Evolutionary conservation across 2,329 filamentous ascomycete genomes (phyloP).

Genomic region (Huntiella savannae): DNA sequence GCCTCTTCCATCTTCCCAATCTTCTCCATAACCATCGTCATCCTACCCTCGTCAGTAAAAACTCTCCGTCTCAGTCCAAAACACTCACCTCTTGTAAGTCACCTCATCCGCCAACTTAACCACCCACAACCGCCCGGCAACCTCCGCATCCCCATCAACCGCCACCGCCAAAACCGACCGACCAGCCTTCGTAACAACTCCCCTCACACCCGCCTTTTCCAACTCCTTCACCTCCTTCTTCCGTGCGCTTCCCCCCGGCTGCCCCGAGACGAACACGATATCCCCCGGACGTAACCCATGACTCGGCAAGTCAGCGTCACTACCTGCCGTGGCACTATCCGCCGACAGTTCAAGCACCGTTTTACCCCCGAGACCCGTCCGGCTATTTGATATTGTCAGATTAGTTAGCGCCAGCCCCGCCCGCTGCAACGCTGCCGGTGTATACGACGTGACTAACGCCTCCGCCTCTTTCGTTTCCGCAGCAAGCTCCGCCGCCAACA

Average conservation of each 20-base stretch:
- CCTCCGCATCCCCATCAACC: slow-evolving; percentile 33
- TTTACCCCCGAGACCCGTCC: slow-evolving; percentile 82
- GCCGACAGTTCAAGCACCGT: slow-evolving; percentile 63
- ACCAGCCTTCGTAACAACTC: slow-evolving; percentile 49
- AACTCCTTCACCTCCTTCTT: slow-evolving; percentile 54
- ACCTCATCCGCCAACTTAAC: slow-evolving; percentile 52
- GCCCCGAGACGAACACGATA: slow-evolving; percentile 57
- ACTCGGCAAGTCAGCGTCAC: slow-evolving; percentile 38
- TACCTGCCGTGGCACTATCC: slow-evolving; percentile 45
- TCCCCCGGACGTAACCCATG: slow-evolving; percentile 62
- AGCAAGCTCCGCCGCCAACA: slow-evolving; percentile 52
- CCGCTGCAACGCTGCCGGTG: slow-evolving; percentile 49
- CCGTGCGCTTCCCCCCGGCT: slow-evolving; percentile 51
- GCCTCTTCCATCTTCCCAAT: slow-evolving; percentile 37
- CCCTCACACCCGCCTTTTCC: slow-evolving; percentile 47
- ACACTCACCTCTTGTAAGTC: slow-evolving; percentile 35
- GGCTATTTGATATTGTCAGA: slow-evolving; percentile 52
- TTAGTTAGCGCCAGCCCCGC: slow-evolving; percentile 66
- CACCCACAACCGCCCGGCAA: slow-evolving; percentile 37
- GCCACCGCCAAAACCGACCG: slow-evolving; percentile 44
- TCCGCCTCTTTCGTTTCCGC: slow-evolving; percentile 54
- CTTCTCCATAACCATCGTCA: slow-evolving; percentile 43
- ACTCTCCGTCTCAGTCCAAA: not conserved
- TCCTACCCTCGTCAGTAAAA: slow-evolving; percentile 16
- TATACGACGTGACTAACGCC: slow-evolving; percentile 44